Conservation (phyloP, 495 filamentous ascomycete species). For the Trichocladium antarcticum region DNA sequence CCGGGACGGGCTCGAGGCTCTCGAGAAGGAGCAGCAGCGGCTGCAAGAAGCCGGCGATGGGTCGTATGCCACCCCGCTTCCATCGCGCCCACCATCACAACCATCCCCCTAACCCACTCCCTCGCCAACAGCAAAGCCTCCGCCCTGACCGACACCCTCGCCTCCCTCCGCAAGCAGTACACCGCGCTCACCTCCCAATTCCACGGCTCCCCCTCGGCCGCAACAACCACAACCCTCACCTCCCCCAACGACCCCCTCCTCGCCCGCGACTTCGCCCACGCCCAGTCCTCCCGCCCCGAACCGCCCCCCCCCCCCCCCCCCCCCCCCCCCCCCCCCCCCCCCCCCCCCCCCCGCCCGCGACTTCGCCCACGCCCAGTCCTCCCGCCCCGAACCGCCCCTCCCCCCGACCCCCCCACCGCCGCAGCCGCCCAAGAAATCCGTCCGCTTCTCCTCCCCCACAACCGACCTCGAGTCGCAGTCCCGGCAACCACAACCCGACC, state of each 20-base stretch:
- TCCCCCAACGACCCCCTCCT: conserved; percentile 59
- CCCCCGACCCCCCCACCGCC: conserved; percentile 28
- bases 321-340: conserved; percentile 48
- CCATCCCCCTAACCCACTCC: background rate
- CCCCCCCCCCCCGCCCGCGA: conserved; percentile 53
- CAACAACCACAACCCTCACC: conserved; percentile 40
- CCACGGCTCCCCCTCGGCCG: conserved; percentile 45
- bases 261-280: conserved; percentile 54
- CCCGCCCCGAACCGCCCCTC: conserved; percentile 28
- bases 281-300: conserved; percentile 31
- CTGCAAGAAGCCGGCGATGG: conserved; percentile 52
- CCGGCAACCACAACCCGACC: conserved; percentile 14
- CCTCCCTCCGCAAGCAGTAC: conserved; percentile 47
- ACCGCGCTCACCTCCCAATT: conserved; percentile 48
- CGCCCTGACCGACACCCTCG: conserved; percentile 38
- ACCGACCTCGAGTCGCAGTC: conserved; percentile 40
- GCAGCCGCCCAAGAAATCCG: conserved; percentile 51
- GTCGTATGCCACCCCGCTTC: conserved; percentile 38
- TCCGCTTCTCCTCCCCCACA: conserved; percentile 58
- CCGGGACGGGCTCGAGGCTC: conserved; percentile 64
- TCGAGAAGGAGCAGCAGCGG: conserved; percentile 55
- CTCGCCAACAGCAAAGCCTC: conserved; percentile 32
- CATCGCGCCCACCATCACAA: no score
- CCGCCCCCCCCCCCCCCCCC: conserved; percentile 15
- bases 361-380: conserved; percentile 49